Percentiles rank a stretch among this genome's conserved stretches.
Evolutionary conservation across 2,329 filamentous ascomycete species (phyloP).

Genomic region (Kalmusia sp.): DNA sequence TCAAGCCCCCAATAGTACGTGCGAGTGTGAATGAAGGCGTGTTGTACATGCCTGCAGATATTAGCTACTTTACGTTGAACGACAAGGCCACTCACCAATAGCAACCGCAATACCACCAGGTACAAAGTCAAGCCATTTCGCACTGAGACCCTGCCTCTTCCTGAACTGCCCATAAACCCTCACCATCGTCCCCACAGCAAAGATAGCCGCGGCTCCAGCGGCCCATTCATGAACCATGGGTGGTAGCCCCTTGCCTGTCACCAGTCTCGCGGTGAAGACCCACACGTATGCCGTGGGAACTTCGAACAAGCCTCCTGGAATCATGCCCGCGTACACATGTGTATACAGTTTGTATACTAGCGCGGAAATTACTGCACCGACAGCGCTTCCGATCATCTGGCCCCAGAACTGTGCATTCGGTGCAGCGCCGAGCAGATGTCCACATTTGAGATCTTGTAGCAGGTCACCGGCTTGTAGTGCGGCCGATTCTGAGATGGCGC

Average conservation of each 20-base stretch:
- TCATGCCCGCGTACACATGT: conserved; percentile 73
- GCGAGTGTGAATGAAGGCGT: conserved; percentile 95
- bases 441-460: conserved; percentile 96
- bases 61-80: neutral
- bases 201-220: conserved; percentile 74
- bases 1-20: conserved; percentile 77
- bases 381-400: conserved; percentile 87
- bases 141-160: conserved; percentile 41
- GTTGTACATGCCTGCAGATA: conserved; percentile 84
- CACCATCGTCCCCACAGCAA: conserved; percentile 72
- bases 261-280: conserved; percentile 93
- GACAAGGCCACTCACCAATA: conserved; percentile 66
- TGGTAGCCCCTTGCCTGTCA: conserved; percentile 89
- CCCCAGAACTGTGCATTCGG: conserved; percentile 97
- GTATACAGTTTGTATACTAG: conserved; percentile 91
- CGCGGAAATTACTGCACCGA: conserved; percentile 85
- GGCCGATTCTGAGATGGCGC: conserved; percentile 83
- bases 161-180: conserved; percentile 57
- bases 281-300: conserved; percentile 96
- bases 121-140: conserved; percentile 74
- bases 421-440: conserved; percentile 88
- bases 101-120: conserved; percentile 96
- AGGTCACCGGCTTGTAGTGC: conserved; percentile 95
- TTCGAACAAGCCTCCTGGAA: conserved; percentile 89
- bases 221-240: conserved; percentile 84